These are phyloP conservation scores for Sphaerostilbella broomeana DNA, from an alignment of 2,329 filamentous ascomycete species.

Conservation along the genomic window DNA sequence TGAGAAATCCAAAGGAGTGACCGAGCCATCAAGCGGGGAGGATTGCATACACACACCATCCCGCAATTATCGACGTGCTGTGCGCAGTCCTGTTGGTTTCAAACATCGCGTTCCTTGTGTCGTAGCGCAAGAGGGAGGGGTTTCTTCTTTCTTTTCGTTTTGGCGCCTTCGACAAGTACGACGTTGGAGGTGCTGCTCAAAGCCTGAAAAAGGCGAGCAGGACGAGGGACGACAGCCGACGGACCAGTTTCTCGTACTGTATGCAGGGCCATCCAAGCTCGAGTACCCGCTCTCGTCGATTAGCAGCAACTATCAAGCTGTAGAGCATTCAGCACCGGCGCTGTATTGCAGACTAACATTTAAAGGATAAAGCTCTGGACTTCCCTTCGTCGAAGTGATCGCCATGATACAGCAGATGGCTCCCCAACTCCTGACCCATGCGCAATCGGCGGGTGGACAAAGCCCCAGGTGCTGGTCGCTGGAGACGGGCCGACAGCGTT, in stretches of 20 bases:
- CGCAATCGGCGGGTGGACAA: slow-evolving; percentile 4
- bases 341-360: not conserved
- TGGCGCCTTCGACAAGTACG: too few relatives aligned
- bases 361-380: not conserved
- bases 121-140: too few relatives aligned
- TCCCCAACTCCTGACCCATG: slow-evolving; percentile 5
- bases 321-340: not conserved
- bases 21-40: slow-evolving; percentile 13
- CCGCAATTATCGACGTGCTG: not conserved
- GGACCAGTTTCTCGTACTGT: slow-evolving; percentile 1
- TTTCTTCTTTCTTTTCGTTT: too few relatives aligned
- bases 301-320: not conserved
- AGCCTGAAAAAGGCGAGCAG: too few relatives aligned
- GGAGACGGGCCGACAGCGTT: slow-evolving; percentile 10
- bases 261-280: not conserved
- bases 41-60: slow-evolving; percentile 6
- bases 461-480: slow-evolving; percentile 3
- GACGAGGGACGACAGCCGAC: slow-evolving; percentile 3
- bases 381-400: slow-evolving; percentile 4
- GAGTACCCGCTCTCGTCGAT: not conserved
- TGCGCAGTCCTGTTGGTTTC: too few relatives aligned
- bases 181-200: too few relatives aligned
- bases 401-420: slow-evolving; percentile 5
- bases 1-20: slow-evolving; percentile 10
- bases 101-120: too few relatives aligned